Evolutionary conservation across 2,329 filamentous ascomycete genomes (phyloP).

Genomic region (Colletotrichum sp.): DNA sequence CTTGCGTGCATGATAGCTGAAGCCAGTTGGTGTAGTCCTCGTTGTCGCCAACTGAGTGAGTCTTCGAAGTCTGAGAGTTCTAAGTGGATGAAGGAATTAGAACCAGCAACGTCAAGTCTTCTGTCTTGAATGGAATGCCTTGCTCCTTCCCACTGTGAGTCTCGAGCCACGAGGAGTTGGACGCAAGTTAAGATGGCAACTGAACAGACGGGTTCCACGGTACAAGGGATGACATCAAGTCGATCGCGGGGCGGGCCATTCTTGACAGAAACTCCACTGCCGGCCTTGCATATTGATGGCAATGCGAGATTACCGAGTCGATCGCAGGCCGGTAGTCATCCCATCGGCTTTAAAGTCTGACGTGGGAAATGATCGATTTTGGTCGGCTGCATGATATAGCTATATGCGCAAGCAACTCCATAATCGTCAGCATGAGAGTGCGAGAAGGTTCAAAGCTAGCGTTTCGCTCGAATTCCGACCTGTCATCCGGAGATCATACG

Average conservation of each 20-base stretch:
- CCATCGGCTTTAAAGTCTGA: background rate
- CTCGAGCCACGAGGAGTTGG: background rate
- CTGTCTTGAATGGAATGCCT: background rate
- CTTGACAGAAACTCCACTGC: background rate
- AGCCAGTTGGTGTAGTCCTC: background rate
- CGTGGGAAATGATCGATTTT: background rate
- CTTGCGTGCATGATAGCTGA: background rate
- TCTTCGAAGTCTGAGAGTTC: background rate
- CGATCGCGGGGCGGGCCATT: background rate
- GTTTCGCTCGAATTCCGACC: background rate
- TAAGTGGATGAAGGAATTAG: background rate
- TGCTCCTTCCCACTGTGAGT: background rate
- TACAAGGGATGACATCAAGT: background rate
- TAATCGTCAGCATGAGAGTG: background rate
- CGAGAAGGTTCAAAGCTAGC: background rate
- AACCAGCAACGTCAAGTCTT: background rate
- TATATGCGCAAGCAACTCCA: background rate
- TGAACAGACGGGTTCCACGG: background rate
- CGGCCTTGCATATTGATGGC: background rate
- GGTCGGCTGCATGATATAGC: background rate
- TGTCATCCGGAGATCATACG: conserved; percentile 12
- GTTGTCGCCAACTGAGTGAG: background rate
- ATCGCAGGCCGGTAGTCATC: background rate
- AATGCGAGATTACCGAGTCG: background rate
- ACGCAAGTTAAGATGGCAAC: background rate